Base-by-base conservation (phyloP, 768 basidiomycete species). In the Candolleomyces eurysporus region DNA sequence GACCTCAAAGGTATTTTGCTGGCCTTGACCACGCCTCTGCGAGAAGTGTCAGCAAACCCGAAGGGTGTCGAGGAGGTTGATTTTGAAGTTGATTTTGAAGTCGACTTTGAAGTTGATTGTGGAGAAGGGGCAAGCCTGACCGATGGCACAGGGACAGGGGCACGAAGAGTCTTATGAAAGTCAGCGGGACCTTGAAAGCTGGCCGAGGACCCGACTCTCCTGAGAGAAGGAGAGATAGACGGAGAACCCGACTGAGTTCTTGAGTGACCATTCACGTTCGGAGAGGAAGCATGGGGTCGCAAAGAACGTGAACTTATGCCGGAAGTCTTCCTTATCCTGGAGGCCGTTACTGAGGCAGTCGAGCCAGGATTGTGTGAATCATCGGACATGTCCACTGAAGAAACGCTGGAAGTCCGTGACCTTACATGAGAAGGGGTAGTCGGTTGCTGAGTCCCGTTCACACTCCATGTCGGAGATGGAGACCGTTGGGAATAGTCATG, bases 141-240 rank as follows among this genome's bases (percentile, higher is more conserved):
- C 45, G 16, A 46, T 46, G 17, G 45, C 19, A 14, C 16, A 46
- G 45, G 17, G 1, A 46, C 17, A 17, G 45, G 45, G 4, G 16
- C 32, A 13, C 32, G 52, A 32, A 13, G 21, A 26, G 21, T 39
- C 16, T 54, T 30, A 16, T 54, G 52, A 21, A 16, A 22, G 11
- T 51, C 49, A 54, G 14, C 31, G 30, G 52, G 52, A 17, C 52
- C 32, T 32, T n/a, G 52, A 31, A 54, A 31, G 32, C 21, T 54
- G 16, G 32, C 26, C 39, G 52, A 14, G 9, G 52, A 54, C 17
- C 30, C 16, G 17, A 16, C 26, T 21, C 32, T 54, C 17, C 32
- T 32, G 32, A 17, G 16, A 1, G 89, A 84, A 8, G 87, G 88
- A 0, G 86, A 89, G 64, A 80, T 74, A 14, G 52, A 39, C 16